Evolutionary conservation across 768 basidiomycete species (phyloP).

Genomic region (Tephrocybe sp.): DNA sequence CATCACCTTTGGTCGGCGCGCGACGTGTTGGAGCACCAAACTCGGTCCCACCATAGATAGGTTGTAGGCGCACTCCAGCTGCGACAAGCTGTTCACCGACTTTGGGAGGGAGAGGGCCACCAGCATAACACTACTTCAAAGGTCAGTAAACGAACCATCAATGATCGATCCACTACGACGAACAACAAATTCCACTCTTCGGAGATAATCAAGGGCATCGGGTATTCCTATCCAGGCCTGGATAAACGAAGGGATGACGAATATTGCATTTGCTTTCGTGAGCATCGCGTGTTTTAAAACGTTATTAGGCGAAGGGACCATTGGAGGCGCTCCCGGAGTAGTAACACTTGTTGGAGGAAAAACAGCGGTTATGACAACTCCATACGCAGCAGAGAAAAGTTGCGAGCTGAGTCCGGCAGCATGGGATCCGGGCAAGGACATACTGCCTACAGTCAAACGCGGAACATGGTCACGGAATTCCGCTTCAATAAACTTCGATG

Average conservation of each 20-base stretch:
- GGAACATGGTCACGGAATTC: conserved; percentile 11
- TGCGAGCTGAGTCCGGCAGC: conserved; percentile 23
- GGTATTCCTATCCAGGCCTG: conserved; percentile 25
- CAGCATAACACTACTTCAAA: conserved; percentile 11
- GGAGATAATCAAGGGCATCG: conserved; percentile 21
- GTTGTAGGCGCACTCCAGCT: conserved; percentile 25
- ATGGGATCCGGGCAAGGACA: conserved; percentile 33
- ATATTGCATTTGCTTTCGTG: conserved; percentile 18
- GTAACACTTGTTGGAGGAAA: conserved; percentile 25
- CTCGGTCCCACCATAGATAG: conserved; percentile 30
- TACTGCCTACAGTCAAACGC: conserved; percentile 17
- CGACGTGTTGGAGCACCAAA: conserved; percentile 18
- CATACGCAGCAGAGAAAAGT: conserved; percentile 22
- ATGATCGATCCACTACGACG: conserved; percentile 10
- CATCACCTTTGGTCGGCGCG: conserved; percentile 17
- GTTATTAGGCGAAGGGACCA: conserved; percentile 32
- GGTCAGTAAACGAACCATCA: neutral
- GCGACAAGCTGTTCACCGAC: neutral
- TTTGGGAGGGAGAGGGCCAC: no score
- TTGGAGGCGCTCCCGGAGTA: conserved; percentile 18
- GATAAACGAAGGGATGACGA: conserved; percentile 27
- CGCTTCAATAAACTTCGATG: no score
- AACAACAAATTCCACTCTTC: conserved; percentile 26
- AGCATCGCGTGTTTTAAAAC: conserved; percentile 23
- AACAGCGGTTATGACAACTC: conserved; percentile 14